Evolutionary conservation across 2,329 filamentous ascomycete species (phyloP).

Genomic region (Colletotrichum spinosum): DNA sequence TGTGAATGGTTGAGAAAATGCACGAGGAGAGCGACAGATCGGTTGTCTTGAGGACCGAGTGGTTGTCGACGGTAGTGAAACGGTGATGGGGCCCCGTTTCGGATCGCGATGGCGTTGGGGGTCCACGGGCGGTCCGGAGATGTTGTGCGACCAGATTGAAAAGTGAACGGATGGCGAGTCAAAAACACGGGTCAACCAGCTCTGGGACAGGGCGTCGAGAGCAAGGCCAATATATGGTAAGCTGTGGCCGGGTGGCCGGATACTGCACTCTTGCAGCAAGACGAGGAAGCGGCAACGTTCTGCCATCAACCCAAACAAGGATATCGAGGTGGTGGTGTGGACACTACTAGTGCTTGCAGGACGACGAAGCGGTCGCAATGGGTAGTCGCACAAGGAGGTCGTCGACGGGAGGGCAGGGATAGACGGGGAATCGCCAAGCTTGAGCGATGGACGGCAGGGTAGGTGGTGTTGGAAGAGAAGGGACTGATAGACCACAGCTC

Average conservation of each 20-base stretch:
- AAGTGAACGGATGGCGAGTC: not conserved
- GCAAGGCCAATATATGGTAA: slow-evolving; percentile 12
- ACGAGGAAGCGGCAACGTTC: slow-evolving; percentile 15
- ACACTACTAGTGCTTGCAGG: slow-evolving; percentile 27
- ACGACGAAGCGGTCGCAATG: slow-evolving; percentile 14
- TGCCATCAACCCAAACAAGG: slow-evolving; percentile 22
- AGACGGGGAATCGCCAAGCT: slow-evolving; percentile 5
- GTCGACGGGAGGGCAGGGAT: slow-evolving; percentile 26
- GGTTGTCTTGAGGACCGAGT: not conserved
- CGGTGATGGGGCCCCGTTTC: not conserved
- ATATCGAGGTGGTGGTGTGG: slow-evolving; percentile 31
- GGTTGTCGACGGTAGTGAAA: slow-evolving; percentile 19
- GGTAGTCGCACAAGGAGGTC: slow-evolving; percentile 15
- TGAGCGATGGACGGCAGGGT: slow-evolving; percentile 14
- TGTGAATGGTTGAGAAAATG: not conserved
- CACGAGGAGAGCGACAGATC: slow-evolving; percentile 6
- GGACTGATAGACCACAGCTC: not conserved
- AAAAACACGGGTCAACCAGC: not conserved
- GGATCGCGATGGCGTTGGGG: slow-evolving; percentile 1
- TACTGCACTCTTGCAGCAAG: not conserved
- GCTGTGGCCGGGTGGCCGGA: slow-evolving; percentile 16
- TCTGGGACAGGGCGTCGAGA: not conserved
- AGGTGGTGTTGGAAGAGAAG: not conserved
- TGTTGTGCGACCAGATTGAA: not conserved
- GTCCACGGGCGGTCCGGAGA: not conserved